Evolutionary conservation across 2,329 filamentous ascomycete species (phyloP).

Genomic region (Diaporthe sp.): DNA sequence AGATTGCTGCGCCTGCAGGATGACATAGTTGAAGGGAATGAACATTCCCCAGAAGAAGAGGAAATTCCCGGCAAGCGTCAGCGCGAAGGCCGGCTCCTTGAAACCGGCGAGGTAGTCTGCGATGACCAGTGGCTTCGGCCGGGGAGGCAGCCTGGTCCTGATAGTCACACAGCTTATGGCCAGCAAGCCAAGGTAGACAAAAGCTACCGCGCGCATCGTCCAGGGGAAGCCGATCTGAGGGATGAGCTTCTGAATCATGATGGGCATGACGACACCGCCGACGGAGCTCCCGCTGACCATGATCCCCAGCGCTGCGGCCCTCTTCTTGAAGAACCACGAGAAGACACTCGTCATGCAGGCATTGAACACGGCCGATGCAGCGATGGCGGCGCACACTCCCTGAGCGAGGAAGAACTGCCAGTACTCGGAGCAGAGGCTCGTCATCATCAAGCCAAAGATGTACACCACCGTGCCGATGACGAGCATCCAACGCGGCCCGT

Average conservation of each 20-base stretch:
- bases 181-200: conserved; percentile 52
- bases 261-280: conserved; percentile 67
- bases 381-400: conserved; percentile 49
- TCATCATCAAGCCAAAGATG: conserved; percentile 73
- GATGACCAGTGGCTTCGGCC: conserved; percentile 56
- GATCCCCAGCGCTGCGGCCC: conserved; percentile 62
- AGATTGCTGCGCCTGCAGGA: conserved; percentile 59
- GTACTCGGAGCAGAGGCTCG: conserved; percentile 58
- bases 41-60: conserved; percentile 69
- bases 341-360: conserved; percentile 50
- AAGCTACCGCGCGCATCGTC: conserved; percentile 53
- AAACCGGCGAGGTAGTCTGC: conserved; percentile 61
- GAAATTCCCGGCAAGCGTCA: conserved; percentile 61
- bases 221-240: conserved; percentile 57
- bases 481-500: conserved; percentile 69
- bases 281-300: conserved; percentile 62
- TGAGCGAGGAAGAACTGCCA: conserved; percentile 57
- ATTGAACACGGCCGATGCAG: conserved; percentile 52
- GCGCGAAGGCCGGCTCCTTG: conserved; percentile 57
- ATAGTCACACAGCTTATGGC: conserved; percentile 48
- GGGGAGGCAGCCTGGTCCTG: conserved; percentile 51
- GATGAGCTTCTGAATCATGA: conserved; percentile 67
- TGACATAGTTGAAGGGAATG: conserved; percentile 66
- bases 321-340: conserved; percentile 61
- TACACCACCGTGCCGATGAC: conserved; percentile 64